Evolutionary conservation across 106 monocot genomes (phyloP).

Genomic region (Posidonia australis): DNA sequence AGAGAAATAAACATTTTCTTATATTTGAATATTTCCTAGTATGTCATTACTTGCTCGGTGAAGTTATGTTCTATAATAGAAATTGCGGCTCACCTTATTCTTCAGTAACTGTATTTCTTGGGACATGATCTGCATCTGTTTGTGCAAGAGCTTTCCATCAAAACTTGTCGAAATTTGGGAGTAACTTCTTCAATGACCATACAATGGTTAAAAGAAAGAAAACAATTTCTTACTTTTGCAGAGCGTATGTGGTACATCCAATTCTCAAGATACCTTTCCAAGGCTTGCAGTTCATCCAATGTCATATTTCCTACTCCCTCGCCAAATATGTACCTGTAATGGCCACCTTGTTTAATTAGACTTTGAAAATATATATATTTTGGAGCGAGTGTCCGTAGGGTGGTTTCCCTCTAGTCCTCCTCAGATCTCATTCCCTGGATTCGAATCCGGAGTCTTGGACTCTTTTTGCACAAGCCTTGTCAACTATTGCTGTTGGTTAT

Average conservation of each 20-base stretch:
- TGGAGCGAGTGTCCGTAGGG: too few relatives aligned
- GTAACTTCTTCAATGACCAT: background rate
- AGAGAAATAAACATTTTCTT: too few relatives aligned
- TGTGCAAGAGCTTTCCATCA: background rate
- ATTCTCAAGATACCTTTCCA: conserved; percentile 58
- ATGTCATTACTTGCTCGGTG: too few relatives aligned
- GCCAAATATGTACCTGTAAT: conserved; percentile 46
- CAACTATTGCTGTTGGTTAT: too few relatives aligned
- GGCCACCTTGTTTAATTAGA: background rate
- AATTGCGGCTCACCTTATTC: conserved; percentile 50
- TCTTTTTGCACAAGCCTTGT: too few relatives aligned
- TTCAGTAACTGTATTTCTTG: conserved; percentile 65
- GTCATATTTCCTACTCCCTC: conserved; percentile 41
- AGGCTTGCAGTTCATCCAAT: conserved; percentile 43
- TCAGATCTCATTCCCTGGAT: too few relatives aligned
- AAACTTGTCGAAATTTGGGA: background rate
- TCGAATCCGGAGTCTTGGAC: too few relatives aligned
- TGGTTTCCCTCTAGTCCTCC: too few relatives aligned
- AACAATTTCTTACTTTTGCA: conserved; percentile 31
- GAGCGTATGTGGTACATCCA: conserved; percentile 58
- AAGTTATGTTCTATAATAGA: too few relatives aligned
- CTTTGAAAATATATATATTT: too few relatives aligned
- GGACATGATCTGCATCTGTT: conserved; percentile 72
- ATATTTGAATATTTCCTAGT: too few relatives aligned
- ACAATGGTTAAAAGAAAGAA: background rate